A percentile compares a stretch with the other conserved stretches of the same genome.
Conservation (phyloP, 225 moss, liverwort and hornwort species). For the Marchantia paleacea region DNA sequence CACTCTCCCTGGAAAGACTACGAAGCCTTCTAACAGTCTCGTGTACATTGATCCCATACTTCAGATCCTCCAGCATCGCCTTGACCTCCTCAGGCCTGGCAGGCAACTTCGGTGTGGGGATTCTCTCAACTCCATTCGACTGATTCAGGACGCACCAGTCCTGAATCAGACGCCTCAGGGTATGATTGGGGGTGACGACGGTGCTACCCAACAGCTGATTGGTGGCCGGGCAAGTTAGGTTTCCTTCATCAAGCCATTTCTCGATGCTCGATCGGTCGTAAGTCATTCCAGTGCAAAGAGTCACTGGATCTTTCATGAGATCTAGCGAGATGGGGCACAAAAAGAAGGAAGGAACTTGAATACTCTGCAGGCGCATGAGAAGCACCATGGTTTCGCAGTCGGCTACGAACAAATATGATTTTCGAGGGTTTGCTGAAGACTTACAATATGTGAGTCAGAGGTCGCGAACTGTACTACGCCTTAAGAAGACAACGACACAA, state of each 20-base stretch:
- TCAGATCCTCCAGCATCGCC: conserved; percentile 35
- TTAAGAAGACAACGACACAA: too few relatives aligned
- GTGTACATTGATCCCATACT: background rate
- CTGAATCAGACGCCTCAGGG: conserved; percentile 75
- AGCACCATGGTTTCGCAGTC: conserved; percentile 21
- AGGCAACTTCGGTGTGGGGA: conserved; percentile 55
- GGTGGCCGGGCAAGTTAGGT: conserved; percentile 80
- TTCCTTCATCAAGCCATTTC: conserved; percentile 78
- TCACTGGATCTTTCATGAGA: conserved; percentile 91
- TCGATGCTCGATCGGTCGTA: conserved; percentile 82
- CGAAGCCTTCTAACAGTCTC: conserved; percentile 42
- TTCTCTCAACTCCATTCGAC: conserved; percentile 55
- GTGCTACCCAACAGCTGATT: conserved; percentile 60
- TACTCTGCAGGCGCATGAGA: conserved; percentile 31
- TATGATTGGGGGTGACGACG: conserved; percentile 78
- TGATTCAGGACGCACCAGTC: conserved; percentile 71
- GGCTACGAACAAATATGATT: too few relatives aligned
- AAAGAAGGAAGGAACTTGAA: conserved; percentile 63
- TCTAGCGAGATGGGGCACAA: conserved; percentile 82
- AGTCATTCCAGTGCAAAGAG: conserved; percentile 85
- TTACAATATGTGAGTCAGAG: too few relatives aligned
- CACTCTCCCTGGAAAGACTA: conserved; percentile 53
- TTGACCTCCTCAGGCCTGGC: conserved; percentile 42
- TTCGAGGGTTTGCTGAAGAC: too few relatives aligned
- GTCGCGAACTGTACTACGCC: too few relatives aligned